These are phyloP conservation scores for Russula dissimulans DNA, from an alignment of 768 basidiomycete species.

Conservation along the genomic window DNA sequence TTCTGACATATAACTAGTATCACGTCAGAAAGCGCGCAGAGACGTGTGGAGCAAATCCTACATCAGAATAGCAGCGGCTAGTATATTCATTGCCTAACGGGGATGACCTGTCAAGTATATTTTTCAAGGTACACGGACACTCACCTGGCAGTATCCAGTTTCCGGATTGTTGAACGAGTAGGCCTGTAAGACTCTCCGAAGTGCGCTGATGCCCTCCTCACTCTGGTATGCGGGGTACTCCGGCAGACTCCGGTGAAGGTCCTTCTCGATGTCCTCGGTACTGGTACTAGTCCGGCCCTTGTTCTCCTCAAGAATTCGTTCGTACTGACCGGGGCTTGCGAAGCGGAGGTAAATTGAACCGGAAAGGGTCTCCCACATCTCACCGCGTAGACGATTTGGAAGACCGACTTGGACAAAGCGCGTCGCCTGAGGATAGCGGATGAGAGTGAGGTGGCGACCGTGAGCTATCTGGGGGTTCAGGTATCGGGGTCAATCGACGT, in stretches of 20 bases:
- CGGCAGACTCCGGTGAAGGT: constrained; percentile 88
- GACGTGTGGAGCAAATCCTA: constrained; percentile 28
- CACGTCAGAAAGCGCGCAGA: neutral
- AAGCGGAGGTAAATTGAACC: constrained; percentile 90
- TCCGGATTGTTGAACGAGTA: constrained; percentile 95
- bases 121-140: constrained; percentile 14
- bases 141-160: constrained; percentile 86
- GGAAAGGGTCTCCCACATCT: constrained; percentile 96
- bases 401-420: constrained; percentile 96
- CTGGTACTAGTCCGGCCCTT: constrained; percentile 73
- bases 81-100: constrained; percentile 88
- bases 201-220: constrained; percentile 72
- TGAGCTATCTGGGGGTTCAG: constrained; percentile 46
- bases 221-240: constrained; percentile 96
- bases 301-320: constrained; percentile 64
- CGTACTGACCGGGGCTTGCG: constrained; percentile 76
- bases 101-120: neutral
- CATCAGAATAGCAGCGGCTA: constrained; percentile 93
- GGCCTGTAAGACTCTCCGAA: constrained; percentile 87
- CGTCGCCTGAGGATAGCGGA: constrained; percentile 94
- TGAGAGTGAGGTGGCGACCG: constrained; percentile 88
- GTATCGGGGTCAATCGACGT: neutral
- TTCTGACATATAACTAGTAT: constrained; percentile 91
- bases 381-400: constrained; percentile 88
- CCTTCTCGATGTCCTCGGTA: constrained; percentile 99